Conservation (phyloP, 768 basidiomycete species). For the Tylopilus felleus region DNA sequence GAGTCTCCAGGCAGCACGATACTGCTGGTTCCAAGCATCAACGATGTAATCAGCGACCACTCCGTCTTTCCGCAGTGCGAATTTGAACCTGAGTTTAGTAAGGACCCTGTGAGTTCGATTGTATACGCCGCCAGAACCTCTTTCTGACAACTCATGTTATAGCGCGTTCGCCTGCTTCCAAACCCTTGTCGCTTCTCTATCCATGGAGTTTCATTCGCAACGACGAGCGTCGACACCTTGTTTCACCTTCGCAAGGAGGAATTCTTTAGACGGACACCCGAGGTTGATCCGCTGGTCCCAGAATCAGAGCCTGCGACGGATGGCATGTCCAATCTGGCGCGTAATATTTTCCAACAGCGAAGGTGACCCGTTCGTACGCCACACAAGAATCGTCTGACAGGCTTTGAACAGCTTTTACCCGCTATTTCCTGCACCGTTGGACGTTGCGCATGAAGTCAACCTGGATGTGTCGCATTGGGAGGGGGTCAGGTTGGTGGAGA, state of each 20-base stretch:
- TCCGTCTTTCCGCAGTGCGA: constrained; percentile 83
- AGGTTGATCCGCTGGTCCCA: constrained; percentile 47
- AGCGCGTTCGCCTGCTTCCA: constrained; percentile 79
- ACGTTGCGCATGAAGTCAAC: constrained; percentile 76
- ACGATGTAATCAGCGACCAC: constrained; percentile 78
- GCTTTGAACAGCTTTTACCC: constrained; percentile 78
- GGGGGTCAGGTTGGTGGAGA: constrained; percentile 37
- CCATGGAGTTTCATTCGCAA: constrained; percentile 77
- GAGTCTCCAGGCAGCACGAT: constrained; percentile 64
- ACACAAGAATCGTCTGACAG: background rate
- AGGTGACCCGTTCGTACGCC: constrained; percentile 45
- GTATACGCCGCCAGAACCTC: background rate
- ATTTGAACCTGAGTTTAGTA: constrained; percentile 40
- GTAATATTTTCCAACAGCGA: constrained; percentile 83
- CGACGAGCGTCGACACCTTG: constrained; percentile 81
- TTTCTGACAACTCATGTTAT: background rate
- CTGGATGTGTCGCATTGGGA: constrained; percentile 82
- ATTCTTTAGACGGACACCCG: constrained; percentile 62
- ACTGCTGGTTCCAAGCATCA: constrained; percentile 78
- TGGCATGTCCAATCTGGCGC: constrained; percentile 71
- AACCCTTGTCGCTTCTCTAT: constrained; percentile 87
- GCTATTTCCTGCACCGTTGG: constrained; percentile 80
- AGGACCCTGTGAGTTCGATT: constrained; percentile 48
- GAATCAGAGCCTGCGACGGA: constrained; percentile 55
- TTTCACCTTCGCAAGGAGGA: constrained; percentile 90